These are phyloP conservation scores for Papilionanthe hybrid DNA, from an alignment of 116 monocot genomes.

Conservation along the genomic window DNA sequence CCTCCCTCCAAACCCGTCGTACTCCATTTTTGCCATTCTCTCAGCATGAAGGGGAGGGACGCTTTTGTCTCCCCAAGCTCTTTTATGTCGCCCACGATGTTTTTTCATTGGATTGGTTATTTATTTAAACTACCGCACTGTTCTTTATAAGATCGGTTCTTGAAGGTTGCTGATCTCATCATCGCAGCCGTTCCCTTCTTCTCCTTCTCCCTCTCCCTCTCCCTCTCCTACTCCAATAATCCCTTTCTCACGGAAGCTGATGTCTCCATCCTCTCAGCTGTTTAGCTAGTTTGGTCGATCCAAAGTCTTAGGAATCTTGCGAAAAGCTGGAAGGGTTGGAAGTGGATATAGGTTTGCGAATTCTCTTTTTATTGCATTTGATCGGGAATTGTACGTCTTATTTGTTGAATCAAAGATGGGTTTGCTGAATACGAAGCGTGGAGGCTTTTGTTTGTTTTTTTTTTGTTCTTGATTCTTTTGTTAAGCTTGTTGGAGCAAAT, in stretches of 20 bases:
- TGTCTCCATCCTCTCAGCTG: constrained; percentile 25
- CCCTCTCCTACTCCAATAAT: too few species aligned
- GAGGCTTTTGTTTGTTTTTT: neutral
- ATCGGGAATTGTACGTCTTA: neutral
- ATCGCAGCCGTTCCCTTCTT: neutral
- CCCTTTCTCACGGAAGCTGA: constrained; percentile 44
- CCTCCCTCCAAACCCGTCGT: too few species aligned
- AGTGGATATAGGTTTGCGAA: neutral
- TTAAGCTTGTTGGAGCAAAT: constrained; percentile 23
- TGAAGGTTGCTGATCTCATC: neutral
- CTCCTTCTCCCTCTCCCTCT: neutral
- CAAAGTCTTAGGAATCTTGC: neutral
- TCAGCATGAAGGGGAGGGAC: too few species aligned
- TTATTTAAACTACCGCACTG: too few species aligned
- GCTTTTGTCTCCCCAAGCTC: too few species aligned
- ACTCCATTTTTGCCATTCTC: too few species aligned
- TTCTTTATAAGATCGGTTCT: too few species aligned
- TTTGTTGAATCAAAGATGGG: constrained; percentile 16
- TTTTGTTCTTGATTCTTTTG: constrained; percentile 12
- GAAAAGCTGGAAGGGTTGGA: neutral
- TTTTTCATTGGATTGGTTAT: too few species aligned
- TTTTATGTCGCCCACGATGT: too few species aligned
- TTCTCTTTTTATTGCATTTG: neutral
- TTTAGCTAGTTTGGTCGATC: neutral
- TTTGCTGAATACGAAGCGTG: constrained; percentile 1